Evolutionary conservation across 2,329 filamentous ascomycete genomes (phyloP).

Genomic region (Uncinocarpus reesii): DNA sequence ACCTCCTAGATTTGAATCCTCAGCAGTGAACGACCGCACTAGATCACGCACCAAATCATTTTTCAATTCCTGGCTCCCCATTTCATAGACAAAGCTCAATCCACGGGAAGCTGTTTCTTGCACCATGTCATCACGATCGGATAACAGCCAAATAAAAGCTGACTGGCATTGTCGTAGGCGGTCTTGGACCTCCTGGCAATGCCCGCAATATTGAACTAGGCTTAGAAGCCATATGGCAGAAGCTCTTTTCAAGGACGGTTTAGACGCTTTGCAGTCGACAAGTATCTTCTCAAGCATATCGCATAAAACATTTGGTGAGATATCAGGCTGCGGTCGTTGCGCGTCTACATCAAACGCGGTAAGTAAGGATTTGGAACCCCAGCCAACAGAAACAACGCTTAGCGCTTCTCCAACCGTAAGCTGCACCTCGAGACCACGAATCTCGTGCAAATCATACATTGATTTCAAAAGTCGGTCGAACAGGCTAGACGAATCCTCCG

Average conservation of each 20-base stretch:
- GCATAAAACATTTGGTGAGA: constrained; percentile 37
- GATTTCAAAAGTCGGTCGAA: constrained; percentile 50
- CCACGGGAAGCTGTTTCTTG: constrained; percentile 92
- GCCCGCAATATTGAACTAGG: constrained; percentile 79
- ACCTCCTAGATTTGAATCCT: constrained; percentile 48
- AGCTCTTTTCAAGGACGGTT: constrained; percentile 80
- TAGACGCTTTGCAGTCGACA: constrained; percentile 67
- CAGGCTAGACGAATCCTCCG: constrained; percentile 24
- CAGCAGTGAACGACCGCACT: constrained; percentile 75
- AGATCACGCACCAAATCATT: constrained; percentile 77
- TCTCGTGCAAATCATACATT: constrained; percentile 68
- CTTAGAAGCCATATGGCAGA: constrained; percentile 93
- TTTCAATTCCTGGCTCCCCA: constrained; percentile 70
- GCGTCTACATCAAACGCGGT: constrained; percentile 65
- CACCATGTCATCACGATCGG: constrained; percentile 82
- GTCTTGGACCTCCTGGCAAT: constrained; percentile 61
- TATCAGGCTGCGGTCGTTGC: constrained; percentile 31
- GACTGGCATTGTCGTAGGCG: constrained; percentile 69
- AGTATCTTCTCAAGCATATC: constrained; percentile 62
- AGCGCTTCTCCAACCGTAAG: constrained; percentile 86
- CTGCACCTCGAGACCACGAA: constrained; percentile 76
- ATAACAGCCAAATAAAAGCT: constrained; percentile 78
- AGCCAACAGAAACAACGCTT: constrained; percentile 64
- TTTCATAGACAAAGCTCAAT: constrained; percentile 85
- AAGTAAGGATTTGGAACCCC: constrained; percentile 70